phyloP scores from a whole-genome alignment of 371 early-diverging fungal genomes.

The Mortierella sp. region DNA sequence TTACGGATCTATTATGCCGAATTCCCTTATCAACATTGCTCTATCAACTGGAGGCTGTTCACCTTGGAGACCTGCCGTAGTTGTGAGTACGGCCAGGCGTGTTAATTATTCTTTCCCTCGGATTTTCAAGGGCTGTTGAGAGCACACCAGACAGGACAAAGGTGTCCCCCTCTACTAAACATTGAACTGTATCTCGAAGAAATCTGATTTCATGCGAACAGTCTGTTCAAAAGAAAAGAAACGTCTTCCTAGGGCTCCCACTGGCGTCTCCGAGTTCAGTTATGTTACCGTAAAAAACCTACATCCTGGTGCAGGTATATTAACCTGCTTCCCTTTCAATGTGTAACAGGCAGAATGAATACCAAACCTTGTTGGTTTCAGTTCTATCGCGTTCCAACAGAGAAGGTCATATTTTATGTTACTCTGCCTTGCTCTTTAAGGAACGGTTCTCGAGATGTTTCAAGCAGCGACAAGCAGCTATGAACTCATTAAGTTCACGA shows the following conservation, averaged over 20 bases:
- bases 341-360: constrained; percentile 61
- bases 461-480: too few species aligned
- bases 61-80: constrained; percentile 73
- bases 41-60: constrained; percentile 77
- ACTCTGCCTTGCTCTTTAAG: too few species aligned
- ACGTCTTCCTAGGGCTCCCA: constrained; percentile 68
- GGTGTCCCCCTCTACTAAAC: constrained; percentile 64
- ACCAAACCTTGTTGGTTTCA: too few species aligned
- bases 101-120: constrained; percentile 68
- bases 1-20: constrained; percentile 79
- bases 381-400: too few species aligned
- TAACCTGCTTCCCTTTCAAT: constrained; percentile 78
- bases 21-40: constrained; percentile 77
- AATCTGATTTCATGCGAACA: constrained; percentile 66
- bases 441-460: too few species aligned
- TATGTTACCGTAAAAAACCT: constrained; percentile 68
- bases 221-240: constrained; percentile 72
- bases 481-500: too few species aligned
- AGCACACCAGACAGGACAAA: constrained; percentile 67
- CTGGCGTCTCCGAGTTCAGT: constrained; percentile 68
- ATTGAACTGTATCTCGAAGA: constrained; percentile 65
- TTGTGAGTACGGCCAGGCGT: constrained; percentile 73
- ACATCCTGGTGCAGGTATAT: constrained; percentile 72
- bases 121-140: constrained; percentile 71
- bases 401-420: too few species aligned